phyloP scores from a whole-genome alignment of 768 basidiomycete species.

The Xerocomus potaroensis region DNA sequence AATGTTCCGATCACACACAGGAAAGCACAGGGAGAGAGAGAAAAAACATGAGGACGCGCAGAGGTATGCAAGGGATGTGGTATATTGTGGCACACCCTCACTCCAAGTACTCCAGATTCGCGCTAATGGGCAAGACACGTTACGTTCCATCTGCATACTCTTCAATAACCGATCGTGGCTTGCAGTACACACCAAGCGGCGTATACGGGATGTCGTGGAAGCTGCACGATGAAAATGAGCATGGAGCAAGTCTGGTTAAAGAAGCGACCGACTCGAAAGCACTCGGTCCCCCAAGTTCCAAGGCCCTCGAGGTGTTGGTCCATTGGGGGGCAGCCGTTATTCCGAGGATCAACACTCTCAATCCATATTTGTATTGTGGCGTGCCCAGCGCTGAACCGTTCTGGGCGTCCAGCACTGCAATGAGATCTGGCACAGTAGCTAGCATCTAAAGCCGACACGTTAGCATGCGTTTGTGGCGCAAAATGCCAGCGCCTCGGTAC shows the following conservation, averaged over 20 bases:
- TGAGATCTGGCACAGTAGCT: conserved; percentile 61
- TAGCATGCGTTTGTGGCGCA: background rate
- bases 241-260: background rate
- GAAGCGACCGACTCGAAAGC: conserved; percentile 45
- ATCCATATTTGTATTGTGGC: conserved; percentile 57
- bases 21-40: background rate
- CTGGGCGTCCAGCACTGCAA: conserved; percentile 59
- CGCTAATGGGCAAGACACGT: background rate
- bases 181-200: conserved; percentile 38
- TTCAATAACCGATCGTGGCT: conserved; percentile 46
- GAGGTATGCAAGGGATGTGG: too few relatives aligned
- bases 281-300: conserved; percentile 47
- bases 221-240: conserved; percentile 14
- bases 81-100: background rate
- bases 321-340: conserved; percentile 51
- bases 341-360: conserved; percentile 51
- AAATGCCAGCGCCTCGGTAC: conserved; percentile 6
- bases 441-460: conserved; percentile 34
- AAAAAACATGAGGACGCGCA: too few relatives aligned
- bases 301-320: conserved; percentile 45
- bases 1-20: too few relatives aligned
- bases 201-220: conserved; percentile 33
- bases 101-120: conserved; percentile 5
- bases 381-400: conserved; percentile 60
- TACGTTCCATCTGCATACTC: conserved; percentile 28